Evolutionary conservation across 495 filamentous ascomycete species (phyloP), one percentile per base, ranked within the genome.

Genomic region (Aspergillus baeticus): DNA sequence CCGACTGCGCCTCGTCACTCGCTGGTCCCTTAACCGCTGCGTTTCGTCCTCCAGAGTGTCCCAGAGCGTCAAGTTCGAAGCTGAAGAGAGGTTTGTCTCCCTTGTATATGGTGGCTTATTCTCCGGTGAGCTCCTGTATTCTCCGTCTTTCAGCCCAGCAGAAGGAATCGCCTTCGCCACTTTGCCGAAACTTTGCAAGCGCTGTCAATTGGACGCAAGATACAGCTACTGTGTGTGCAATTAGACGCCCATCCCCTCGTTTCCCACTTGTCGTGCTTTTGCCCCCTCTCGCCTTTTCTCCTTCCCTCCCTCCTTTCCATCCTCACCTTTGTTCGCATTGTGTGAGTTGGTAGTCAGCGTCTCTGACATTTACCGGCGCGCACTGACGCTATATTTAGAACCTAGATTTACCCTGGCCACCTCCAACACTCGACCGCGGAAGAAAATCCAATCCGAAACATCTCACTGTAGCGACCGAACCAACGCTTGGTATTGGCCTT

Each of bases 361-460:
- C 57, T 61, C 62, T 64, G 60, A 65, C 66, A 66, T 21, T 13
- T 38, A 6, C 37, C 65, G 43, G 58, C 55, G 55, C 58, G 53
- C 47, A 34, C 48, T 51, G 47, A 36, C 65, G 68, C 71, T 74
- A 74, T 69, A 70, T 68, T 74, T 74, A 74, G 71, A 62, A 73
- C 53, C 55, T 55, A 42, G 50, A 23, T 48, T 55, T 64, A 26
- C 55, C 61, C 59, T 72, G 62, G 57, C 59, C 59, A 62, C 64
- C 63, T 61, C 65, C 57, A 48, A 54, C 38, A 26, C 36, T 62
- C 51, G 52, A 61, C 58, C 62, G 62, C 62, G 64, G 69, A 66
- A 66, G 58, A 62, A 63, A 38, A 60, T 46, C 61, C 54, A 52
- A 38, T 58, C 44, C 41, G 46, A 63, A 56, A 51, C 51, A 55